Evolutionary conservation across 257 asterid genomes (phyloP), one percentile per base, ranked within the genome.

Genomic region (Salvia hispanica): DNA sequence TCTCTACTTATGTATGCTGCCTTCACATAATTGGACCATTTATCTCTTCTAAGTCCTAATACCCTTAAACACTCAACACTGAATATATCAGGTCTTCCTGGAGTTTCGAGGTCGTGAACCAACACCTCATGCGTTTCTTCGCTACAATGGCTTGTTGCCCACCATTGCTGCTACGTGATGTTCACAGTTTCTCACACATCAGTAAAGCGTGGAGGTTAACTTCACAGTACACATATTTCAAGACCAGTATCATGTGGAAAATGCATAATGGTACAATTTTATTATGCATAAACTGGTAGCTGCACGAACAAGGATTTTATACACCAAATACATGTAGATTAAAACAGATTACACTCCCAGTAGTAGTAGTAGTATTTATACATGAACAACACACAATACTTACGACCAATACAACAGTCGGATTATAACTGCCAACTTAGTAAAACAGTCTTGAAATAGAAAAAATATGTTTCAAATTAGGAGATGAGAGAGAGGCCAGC

Each of bases 401-500:
- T 54, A 11, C 11, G 14, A 54, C 36, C 40, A 43, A 47, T 65
- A 21, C 46, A 72, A 18, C 14, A 36, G 46, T 9, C 0, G 57
- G 15, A 15, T n/a, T 16, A 8, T 14, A n/a, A 36, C 9, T 40
- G 33, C 51, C 36, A 14, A 36, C 45, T 4, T 6, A 2, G 5
- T 42, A 55, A 25, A 18, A 33, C 0, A 52, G 12, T 53, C 6
- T 15, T 51, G 43, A 8, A 55, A 9, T 10, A 55, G 15, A 21
- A 55, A 55, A 36, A 12, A 36, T 0, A 5, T 13, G 16, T 10
- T 18, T 37, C 8, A 7, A 52, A 59, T 70, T 62, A 76, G 67
- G 80, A 80, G 45, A 87, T 78, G 72, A 90, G 94, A 70, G 82
- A 73, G 47, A 90, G 75, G 62, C 98, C 98, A 46, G 87, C 86